Conservation (phyloP, 805 yeast species). For the Pichia californica region DNA sequence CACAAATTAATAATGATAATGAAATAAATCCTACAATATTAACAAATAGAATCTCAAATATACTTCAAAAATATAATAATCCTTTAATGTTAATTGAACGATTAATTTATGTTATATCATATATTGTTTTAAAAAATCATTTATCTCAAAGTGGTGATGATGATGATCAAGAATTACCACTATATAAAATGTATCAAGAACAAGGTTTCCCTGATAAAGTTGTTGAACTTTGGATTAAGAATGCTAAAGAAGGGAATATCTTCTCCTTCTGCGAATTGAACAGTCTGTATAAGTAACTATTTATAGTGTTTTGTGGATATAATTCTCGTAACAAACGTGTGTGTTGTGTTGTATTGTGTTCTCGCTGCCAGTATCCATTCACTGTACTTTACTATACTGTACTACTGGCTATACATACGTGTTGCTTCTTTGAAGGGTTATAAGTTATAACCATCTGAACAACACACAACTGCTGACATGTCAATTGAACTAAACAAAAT, state of each 20-base stretch:
- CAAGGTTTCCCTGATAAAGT: constrained; percentile 1
- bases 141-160: neutral
- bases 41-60: neutral
- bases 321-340: too few species aligned
- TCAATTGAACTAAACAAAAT: constrained; percentile 23
- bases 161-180: neutral
- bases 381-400: too few species aligned
- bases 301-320: too few species aligned
- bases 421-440: too few species aligned
- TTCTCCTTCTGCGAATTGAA: neutral
- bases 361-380: too few species aligned
- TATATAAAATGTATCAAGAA: constrained; percentile 1
- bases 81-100: constrained; percentile 5
- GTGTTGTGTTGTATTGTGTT: too few species aligned
- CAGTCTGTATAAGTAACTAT: neutral
- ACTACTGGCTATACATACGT: too few species aligned
- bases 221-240: constrained; percentile 3
- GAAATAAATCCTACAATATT: constrained; percentile 15
- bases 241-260: neutral
- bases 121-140: neutral
- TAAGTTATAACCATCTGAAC: too few species aligned
- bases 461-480: neutral
- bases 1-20: neutral
- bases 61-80: neutral
- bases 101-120: constrained; percentile 5